These are phyloP conservation scores for Exophiala lecanii-corni DNA, from an alignment of 2,329 filamentous ascomycete genomes.

Conservation along the genomic window DNA sequence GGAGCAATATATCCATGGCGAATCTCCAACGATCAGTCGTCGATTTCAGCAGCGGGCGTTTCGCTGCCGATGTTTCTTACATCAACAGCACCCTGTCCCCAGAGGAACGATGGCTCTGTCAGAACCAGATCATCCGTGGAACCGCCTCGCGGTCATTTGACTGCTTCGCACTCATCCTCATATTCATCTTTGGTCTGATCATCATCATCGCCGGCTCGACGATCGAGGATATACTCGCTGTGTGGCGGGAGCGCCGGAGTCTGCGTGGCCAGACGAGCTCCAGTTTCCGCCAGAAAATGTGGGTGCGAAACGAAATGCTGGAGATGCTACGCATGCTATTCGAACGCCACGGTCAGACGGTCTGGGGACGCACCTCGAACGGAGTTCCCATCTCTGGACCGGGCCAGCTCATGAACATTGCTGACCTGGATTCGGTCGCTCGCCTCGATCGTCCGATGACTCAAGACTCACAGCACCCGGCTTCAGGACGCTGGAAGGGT, in stretches of 20 bases:
- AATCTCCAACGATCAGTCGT: constrained; percentile 9
- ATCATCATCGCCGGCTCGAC: neutral
- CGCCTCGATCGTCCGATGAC: neutral
- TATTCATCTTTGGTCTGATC: neutral
- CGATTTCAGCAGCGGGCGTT: constrained; percentile 9
- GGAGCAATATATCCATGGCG: constrained; percentile 6
- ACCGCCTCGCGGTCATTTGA: neutral
- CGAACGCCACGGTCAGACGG: neutral
- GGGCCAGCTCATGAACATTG: neutral
- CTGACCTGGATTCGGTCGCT: neutral
- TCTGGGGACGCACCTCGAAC: neutral
- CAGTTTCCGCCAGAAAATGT: neutral
- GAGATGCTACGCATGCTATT: neutral
- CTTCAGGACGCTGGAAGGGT: neutral
- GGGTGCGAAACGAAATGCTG: constrained; percentile 1
- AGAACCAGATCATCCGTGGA: constrained; percentile 1
- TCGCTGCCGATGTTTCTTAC: constrained; percentile 5
- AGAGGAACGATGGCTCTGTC: neutral
- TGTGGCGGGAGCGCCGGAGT: neutral
- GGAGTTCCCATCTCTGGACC: neutral
- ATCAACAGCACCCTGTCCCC: constrained; percentile 5
- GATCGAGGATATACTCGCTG: neutral
- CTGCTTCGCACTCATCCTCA: neutral
- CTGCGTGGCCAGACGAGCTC: neutral
- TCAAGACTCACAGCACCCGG: neutral